phyloP scores from a whole-genome alignment of 768 basidiomycete genomes.

The Lyophyllum shimeji region DNA sequence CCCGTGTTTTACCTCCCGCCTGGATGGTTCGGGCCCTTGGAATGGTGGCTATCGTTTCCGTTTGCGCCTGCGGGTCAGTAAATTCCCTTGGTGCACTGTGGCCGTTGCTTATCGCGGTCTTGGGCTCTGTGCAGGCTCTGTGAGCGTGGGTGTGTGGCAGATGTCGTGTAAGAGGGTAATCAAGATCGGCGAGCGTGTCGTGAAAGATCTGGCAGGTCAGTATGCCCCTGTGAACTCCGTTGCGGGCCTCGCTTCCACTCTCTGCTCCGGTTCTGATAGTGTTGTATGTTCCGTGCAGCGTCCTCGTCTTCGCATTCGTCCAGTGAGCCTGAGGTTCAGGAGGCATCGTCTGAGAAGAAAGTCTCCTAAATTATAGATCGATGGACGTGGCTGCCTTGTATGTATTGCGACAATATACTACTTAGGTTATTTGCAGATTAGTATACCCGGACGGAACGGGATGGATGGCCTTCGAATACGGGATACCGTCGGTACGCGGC shows the following conservation, averaged over 20 bases:
- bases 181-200: slow-evolving; percentile 68
- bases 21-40: slow-evolving; percentile 87
- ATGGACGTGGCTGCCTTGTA: slow-evolving; percentile 9
- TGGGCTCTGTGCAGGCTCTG: slow-evolving; percentile 64
- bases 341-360: slow-evolving; percentile 17
- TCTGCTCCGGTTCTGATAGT: slow-evolving; percentile 3
- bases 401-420: slow-evolving; percentile 16
- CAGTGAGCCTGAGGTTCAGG: slow-evolving; percentile 11
- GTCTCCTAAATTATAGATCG: slow-evolving; percentile 5
- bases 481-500: slow-evolving; percentile 10
- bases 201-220: slow-evolving; percentile 60
- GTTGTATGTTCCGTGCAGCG: slow-evolving; percentile 2
- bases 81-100: neutral
- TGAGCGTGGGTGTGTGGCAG: slow-evolving; percentile 94
- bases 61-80: slow-evolving; percentile 82
- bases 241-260: neutral
- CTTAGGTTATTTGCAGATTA: slow-evolving; percentile 8
- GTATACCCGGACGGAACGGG: slow-evolving; percentile 2
- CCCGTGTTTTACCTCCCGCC: slow-evolving; percentile 92
- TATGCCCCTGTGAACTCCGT: neutral
- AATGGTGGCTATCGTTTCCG: slow-evolving; percentile 87
- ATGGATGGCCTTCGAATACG: neutral
- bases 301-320: slow-evolving; percentile 10
- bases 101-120: no score
- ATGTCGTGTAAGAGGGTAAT: slow-evolving; percentile 92